These are phyloP conservation scores for Aspergillus neoniger DNA, from an alignment of 2,329 filamentous ascomycete genomes.

Conservation along the genomic window DNA sequence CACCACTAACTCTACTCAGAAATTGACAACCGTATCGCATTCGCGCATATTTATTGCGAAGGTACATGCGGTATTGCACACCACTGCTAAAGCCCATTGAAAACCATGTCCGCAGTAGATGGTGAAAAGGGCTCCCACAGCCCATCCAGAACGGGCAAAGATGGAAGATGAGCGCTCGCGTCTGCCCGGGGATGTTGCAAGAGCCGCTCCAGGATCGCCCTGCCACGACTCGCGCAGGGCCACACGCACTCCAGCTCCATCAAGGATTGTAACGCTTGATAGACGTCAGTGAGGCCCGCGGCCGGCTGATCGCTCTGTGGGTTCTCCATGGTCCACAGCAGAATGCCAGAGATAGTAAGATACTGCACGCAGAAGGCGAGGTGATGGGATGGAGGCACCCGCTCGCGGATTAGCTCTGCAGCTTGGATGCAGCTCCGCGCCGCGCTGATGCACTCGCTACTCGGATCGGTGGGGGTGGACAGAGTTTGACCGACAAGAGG, in stretches of 20 bases:
- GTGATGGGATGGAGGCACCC: not conserved
- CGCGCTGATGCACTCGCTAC: slow-evolving; percentile 1
- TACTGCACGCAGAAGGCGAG: slow-evolving; percentile 8
- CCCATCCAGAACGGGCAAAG: not conserved
- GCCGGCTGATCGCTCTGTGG: not conserved
- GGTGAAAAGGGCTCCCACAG: too few relatives aligned
- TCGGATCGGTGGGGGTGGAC: not conserved
- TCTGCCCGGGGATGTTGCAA: not conserved
- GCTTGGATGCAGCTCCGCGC: slow-evolving; percentile 5
- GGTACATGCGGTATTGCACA: too few relatives aligned
- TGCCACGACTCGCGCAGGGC: not conserved
- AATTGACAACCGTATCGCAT: too few relatives aligned
- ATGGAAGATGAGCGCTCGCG: not conserved
- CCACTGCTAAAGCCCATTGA: too few relatives aligned
- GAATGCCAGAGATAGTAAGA: slow-evolving; percentile 1
- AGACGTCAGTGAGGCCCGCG: not conserved
- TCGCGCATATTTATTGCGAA: too few relatives aligned
- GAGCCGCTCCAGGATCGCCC: not conserved
- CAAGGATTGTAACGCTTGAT: not conserved
- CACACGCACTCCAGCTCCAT: slow-evolving; percentile 1
- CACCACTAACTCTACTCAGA: too few relatives aligned
- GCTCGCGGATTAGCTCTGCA: slow-evolving; percentile 4
- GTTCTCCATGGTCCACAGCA: not conserved
- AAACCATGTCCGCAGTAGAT: too few relatives aligned
- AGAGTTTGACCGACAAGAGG: too few relatives aligned